Evolutionary conservation across 306 rosid genomes (phyloP).

Genomic region (Inga laurina): DNA sequence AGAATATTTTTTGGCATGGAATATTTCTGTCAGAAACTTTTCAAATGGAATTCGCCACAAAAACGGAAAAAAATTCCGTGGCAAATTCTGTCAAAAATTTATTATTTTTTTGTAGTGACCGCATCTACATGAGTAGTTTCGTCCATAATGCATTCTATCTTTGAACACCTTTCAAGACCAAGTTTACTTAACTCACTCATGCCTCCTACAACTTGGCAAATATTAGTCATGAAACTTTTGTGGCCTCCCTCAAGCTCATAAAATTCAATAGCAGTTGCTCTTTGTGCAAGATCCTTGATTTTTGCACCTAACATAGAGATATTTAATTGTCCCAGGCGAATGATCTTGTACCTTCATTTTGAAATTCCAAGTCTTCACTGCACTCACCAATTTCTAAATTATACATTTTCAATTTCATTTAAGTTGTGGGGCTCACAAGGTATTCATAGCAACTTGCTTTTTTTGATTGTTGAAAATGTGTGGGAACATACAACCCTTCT

Average conservation of each 20-base stretch:
- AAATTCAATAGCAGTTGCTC: neutral
- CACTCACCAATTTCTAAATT: neutral
- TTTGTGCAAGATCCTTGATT: neutral
- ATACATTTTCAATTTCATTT: neutral
- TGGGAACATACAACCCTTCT: neutral
- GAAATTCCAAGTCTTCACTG: no score
- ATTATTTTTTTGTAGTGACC: no score
- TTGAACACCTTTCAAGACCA: neutral
- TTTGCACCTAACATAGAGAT: neutral
- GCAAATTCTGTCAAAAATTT: no score
- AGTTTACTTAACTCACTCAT: neutral
- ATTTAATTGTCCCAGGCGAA: neutral
- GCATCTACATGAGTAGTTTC: no score
- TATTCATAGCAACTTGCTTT: neutral
- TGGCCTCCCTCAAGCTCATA: neutral
- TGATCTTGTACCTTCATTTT: neutral
- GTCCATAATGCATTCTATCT: neutral
- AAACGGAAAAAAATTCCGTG: no score
- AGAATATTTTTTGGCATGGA: no score
- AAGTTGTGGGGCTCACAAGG: neutral
- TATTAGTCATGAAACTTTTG: neutral
- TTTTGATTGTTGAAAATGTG: neutral
- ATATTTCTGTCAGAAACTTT: no score
- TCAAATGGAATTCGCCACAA: no score
- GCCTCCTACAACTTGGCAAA: neutral